Percentiles rank a stretch among this genome's conserved stretches.
Evolutionary conservation across 2,329 filamentous ascomycete species (phyloP).

Genomic region (Aspergillus spinulosporus): DNA sequence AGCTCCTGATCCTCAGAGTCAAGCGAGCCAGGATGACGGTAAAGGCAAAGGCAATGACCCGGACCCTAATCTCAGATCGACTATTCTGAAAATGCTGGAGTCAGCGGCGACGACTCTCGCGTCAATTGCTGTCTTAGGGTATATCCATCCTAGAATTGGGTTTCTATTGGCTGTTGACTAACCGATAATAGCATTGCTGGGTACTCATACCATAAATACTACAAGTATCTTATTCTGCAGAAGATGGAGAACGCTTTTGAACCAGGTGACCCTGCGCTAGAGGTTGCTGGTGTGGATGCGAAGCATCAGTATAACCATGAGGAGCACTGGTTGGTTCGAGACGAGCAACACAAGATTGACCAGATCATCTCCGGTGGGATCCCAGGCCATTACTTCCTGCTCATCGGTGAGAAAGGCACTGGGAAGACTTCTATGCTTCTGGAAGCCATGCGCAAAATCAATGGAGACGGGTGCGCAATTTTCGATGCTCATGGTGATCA

Average conservation of each 20-base stretch:
- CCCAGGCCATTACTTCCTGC: constrained; percentile 81
- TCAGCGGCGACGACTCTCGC: constrained; percentile 73
- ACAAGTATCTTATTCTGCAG: constrained; percentile 85
- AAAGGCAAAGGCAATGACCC: constrained; percentile 27
- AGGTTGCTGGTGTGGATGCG: constrained; percentile 63
- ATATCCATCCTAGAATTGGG: constrained; percentile 22
- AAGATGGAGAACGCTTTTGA: constrained; percentile 94
- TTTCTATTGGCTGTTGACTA: constrained; percentile 16
- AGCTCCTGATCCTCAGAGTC: constrained; percentile 32
- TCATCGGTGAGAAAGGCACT: constrained; percentile 93
- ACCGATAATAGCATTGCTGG: constrained; percentile 55
- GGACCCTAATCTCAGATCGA: constrained; percentile 39
- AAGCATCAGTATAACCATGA: constrained; percentile 41
- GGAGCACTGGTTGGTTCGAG: constrained; percentile 77
- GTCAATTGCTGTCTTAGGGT: constrained; percentile 69
- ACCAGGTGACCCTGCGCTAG: constrained; percentile 86
- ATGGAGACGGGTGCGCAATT: constrained; percentile 89
- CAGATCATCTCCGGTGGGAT: constrained; percentile 73
- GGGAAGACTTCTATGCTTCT: constrained; percentile 97
- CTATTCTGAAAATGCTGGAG: constrained; percentile 66
- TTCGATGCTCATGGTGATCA: constrained; percentile 93
- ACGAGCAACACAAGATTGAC: constrained; percentile 80
- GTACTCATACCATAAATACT: constrained; percentile 76
- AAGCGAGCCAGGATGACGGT: constrained; percentile 32
- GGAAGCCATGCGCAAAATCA: constrained; percentile 89